Conservation (phyloP, 805 yeast genomes). For the Kodamaea kakaduensis region DNA sequence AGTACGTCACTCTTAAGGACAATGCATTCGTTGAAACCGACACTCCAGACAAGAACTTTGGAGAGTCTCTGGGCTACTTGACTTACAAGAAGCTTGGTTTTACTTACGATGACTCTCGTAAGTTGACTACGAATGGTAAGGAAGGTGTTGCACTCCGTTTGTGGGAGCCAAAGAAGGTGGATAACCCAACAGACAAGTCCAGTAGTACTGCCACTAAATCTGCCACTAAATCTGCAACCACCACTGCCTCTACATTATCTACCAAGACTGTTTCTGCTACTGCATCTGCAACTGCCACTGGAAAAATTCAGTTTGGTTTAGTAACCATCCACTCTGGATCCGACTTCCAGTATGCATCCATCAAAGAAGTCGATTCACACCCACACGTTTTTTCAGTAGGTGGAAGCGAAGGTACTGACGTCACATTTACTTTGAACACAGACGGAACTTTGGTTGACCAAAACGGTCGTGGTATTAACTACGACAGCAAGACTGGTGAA, state of each 20-base stretch:
- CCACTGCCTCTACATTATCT: not conserved
- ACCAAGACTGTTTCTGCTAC: constrained; percentile 2
- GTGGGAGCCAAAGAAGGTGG: constrained; percentile 1
- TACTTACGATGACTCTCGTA: not conserved
- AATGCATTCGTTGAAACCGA: constrained; percentile 7
- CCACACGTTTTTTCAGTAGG: constrained; percentile 30
- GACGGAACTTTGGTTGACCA: constrained; percentile 26
- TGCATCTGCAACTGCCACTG: constrained; percentile 4
- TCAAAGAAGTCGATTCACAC: constrained; percentile 24
- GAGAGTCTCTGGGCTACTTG: constrained; percentile 15
- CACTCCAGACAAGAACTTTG: constrained; percentile 11
- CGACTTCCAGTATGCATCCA: constrained; percentile 18
- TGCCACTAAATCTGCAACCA: no score
- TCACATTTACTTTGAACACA: constrained; percentile 17
- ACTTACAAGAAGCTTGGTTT: constrained; percentile 3
- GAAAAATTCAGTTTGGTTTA: constrained; percentile 14
- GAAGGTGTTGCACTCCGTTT: not conserved
- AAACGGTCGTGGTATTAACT: constrained; percentile 22
- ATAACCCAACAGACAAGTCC: not conserved
- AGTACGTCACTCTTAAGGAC: constrained; percentile 14
- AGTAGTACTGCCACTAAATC: no score
- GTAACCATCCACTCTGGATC: constrained; percentile 20
- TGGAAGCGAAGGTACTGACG: constrained; percentile 21
- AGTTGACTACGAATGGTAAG: not conserved
- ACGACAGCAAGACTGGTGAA: constrained; percentile 25